A percentile compares a stretch with the other conserved stretches of the same genome.
phyloP scores from a whole-genome alignment of 345 rosid species.

The Arabis alpina region DNA sequence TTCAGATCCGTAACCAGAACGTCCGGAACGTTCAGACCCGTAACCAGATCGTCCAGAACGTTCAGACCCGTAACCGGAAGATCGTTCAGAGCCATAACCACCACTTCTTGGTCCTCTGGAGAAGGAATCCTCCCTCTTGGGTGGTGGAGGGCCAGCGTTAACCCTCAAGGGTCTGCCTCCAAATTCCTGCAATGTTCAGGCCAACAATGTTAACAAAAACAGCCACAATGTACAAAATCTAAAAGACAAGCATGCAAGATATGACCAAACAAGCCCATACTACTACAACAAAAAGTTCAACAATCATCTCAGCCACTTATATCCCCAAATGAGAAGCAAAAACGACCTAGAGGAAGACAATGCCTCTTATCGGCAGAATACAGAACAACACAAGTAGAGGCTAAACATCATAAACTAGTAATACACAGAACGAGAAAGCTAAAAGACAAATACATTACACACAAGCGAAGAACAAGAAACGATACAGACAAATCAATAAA shows the following conservation, averaged over 20 bases:
- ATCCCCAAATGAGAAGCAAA: not conserved
- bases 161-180: constrained; percentile 92
- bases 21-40: constrained; percentile 34
- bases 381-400: constrained; percentile 1
- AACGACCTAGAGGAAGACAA: not conserved
- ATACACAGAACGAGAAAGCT: not conserved
- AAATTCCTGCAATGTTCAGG: constrained; percentile 63
- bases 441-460: not conserved
- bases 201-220: constrained; percentile 5
- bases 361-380: constrained; percentile 1
- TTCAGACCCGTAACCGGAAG: constrained; percentile 23
- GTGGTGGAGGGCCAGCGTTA: constrained; percentile 85
- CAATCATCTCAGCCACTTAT: not conserved
- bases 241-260: not conserved
- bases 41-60: constrained; percentile 4
- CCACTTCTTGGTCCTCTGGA: constrained; percentile 52
- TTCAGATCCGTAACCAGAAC: constrained; percentile 27
- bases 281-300: not conserved
- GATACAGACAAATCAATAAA: not conserved
- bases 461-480: constrained; percentile 27
- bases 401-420: not conserved
- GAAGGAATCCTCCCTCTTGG: constrained; percentile 58
- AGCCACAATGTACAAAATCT: constrained; percentile 8
- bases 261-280: not conserved
- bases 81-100: constrained; percentile 42